Conservation (phyloP, 2,329 filamentous ascomycete species). For the Dactylellina parvicollis region DNA sequence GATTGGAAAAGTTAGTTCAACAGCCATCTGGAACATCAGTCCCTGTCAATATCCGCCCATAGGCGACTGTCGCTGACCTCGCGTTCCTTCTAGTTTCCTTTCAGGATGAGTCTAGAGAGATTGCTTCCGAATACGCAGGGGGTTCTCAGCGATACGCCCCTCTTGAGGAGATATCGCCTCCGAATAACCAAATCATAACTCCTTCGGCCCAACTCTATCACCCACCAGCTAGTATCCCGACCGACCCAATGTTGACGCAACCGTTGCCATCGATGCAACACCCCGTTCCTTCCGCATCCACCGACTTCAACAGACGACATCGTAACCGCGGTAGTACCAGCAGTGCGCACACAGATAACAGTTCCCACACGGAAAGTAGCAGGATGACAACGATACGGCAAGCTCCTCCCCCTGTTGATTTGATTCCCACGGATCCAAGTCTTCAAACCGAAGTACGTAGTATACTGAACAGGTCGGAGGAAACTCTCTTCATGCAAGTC, state of each 20-base stretch:
- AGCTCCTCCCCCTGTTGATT: slow-evolving; percentile 55
- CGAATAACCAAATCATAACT: slow-evolving; percentile 56
- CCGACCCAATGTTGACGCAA: slow-evolving; percentile 33
- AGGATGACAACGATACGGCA: slow-evolving; percentile 56
- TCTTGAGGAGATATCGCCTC: slow-evolving; percentile 62
- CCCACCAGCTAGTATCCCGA: not conserved
- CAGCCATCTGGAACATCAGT: slow-evolving; percentile 23
- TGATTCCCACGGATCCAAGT: slow-evolving; percentile 59
- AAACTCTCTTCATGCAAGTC: slow-evolving; percentile 88
- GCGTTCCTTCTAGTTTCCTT: slow-evolving; percentile 71
- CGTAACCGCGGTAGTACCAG: slow-evolving; percentile 55
- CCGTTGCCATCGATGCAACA: slow-evolving; percentile 45
- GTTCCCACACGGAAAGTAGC: slow-evolving; percentile 52
- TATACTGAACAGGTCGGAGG: slow-evolving; percentile 77
- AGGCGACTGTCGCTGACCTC: slow-evolving; percentile 1
- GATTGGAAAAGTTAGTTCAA: slow-evolving; percentile 70
- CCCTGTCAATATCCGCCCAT: slow-evolving; percentile 4
- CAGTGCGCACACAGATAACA: slow-evolving; percentile 53
- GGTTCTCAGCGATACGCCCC: slow-evolving; percentile 77
- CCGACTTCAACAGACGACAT: slow-evolving; percentile 38
- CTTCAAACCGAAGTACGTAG: slow-evolving; percentile 66
- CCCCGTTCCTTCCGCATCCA: slow-evolving; percentile 18
- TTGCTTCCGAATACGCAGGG: slow-evolving; percentile 88
- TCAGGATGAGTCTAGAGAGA: slow-evolving; percentile 85
- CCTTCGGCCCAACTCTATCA: slow-evolving; percentile 57